Conservation (phyloP, 164 flowering plant species). For the Aristolochia californica region DNA sequence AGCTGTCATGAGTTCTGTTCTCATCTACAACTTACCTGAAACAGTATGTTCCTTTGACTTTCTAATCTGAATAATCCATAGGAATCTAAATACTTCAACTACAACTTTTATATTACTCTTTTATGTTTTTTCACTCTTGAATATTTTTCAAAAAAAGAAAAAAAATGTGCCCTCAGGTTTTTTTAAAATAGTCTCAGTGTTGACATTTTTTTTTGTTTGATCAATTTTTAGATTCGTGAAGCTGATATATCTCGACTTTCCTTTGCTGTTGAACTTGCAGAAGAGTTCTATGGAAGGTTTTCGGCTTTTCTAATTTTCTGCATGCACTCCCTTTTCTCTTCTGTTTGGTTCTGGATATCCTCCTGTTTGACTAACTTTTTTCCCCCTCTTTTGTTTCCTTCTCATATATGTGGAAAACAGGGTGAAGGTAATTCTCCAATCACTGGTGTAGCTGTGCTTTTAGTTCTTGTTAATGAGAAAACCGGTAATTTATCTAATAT, state of each 20-base stretch:
- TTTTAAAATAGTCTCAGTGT: not conserved
- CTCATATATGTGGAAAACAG: slow-evolving; percentile 26
- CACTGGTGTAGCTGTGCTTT: not conserved
- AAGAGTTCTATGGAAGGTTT: slow-evolving; percentile 98
- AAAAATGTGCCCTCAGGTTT: too few relatives aligned
- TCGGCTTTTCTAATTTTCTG: not conserved
- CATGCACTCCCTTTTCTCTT: not conserved
- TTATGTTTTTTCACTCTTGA: too few relatives aligned
- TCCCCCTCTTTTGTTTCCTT: slow-evolving; percentile 11
- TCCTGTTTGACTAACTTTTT: slow-evolving; percentile 22
- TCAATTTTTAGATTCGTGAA: slow-evolving; percentile 68
- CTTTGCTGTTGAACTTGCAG: slow-evolving; percentile 99
- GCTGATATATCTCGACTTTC: slow-evolving; percentile 96
- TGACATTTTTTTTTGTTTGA: not conserved
- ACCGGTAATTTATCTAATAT: slow-evolving; percentile 1
- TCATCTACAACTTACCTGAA: slow-evolving; percentile 92
- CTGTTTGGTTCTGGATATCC: not conserved
- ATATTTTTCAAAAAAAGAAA: not conserved
- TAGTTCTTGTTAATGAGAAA: not conserved
- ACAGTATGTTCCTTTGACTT: slow-evolving; percentile 47
- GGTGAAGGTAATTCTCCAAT: slow-evolving; percentile 64
- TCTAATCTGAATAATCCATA: too few relatives aligned
- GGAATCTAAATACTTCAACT: not conserved
- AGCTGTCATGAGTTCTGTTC: slow-evolving; percentile 93
- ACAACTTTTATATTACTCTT: not conserved